Evolutionary conservation across 768 basidiomycete genomes (phyloP), one percentile per base, ranked within the genome.

Genomic region (Gelatoporia subvermispora): DNA sequence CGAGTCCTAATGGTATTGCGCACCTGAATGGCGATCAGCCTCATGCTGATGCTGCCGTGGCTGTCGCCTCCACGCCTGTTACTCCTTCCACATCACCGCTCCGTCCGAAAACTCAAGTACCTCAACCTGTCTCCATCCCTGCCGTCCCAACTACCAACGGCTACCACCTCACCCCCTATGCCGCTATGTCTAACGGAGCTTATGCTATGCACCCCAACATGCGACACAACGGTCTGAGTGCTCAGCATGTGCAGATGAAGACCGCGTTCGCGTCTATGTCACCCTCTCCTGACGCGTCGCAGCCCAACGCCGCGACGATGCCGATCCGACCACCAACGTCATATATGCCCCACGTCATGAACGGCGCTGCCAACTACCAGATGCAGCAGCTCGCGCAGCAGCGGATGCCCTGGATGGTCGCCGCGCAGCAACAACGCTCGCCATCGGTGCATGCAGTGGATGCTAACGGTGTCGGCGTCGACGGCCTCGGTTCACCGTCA

Each of bases 181-280:
- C 82, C 11, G 58, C 71, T 59, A 59, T 72, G 41, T 48, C 68
- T 9, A 71, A 65, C 42, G 55, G 65, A 5, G 60, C 62, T 44
- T 65, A 58, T 58, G 65, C 65, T 65, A 69, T 52, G 50, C 62
- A 58, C 38, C 58, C 68, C 11, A 45, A 55, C 49, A 59, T 67
- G 43, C 72, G 69, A 40, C 65, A 66, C 3, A 70, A 68, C 38
- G 68, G 69, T 2, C 60, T 85, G 40, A 78, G 71, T 28, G 50
- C 68, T 17, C 84, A 85, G 51, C 82, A 84, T 56, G 68, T 84
- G 62, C 80, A 82, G 60, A 74, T 84, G 36, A 83, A 84, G 64
- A 65, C 75, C 8, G 78, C 75, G 3, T 76, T 82, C 49, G 75
- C 74, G 4, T 31, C 65, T 67, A 42, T 65, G 62, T 20, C 67